phyloP scores from a whole-genome alignment of 2,329 filamentous ascomycete species.

The Rugonectria rugulosa region DNA sequence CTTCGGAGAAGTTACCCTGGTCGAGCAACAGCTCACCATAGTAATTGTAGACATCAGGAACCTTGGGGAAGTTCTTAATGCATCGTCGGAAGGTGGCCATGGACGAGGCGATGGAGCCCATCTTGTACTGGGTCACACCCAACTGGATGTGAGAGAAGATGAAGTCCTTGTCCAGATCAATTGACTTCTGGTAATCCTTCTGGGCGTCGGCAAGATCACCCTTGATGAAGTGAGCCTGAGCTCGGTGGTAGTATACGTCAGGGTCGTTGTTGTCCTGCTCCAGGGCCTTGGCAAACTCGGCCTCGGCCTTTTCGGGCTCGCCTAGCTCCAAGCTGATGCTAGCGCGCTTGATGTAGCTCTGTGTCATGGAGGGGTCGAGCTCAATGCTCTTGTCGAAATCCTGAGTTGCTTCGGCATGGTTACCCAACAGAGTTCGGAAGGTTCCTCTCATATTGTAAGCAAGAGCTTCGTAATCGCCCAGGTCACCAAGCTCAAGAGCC shows the following conservation, averaged over 20 bases:
- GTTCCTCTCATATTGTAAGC: conserved; percentile 97
- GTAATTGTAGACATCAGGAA: conserved; percentile 99
- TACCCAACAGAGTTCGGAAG: conserved; percentile 90
- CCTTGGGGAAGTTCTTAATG: conserved; percentile 97
- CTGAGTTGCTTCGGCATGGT: conserved; percentile 80
- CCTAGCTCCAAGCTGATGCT: conserved; percentile 97
- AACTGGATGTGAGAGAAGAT: conserved; percentile 99
- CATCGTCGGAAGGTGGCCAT: conserved; percentile 98
- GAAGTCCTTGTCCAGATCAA: conserved; percentile 93
- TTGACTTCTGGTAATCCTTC: conserved; percentile 99
- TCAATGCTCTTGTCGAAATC: conserved; percentile 95
- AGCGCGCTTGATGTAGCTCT: conserved; percentile 98
- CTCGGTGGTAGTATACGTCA: conserved; percentile 98
- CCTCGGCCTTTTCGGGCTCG: conserved; percentile 83
- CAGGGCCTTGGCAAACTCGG: conserved; percentile 87
- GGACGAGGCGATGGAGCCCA: conserved; percentile 95
- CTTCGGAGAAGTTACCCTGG: conserved; percentile 94
- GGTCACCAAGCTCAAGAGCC: conserved; percentile 80
- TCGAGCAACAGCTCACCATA: conserved; percentile 96
- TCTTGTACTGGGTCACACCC: conserved; percentile 99
- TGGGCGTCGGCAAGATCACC: conserved; percentile 91
- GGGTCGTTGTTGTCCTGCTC: conserved; percentile 87
- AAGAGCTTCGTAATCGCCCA: conserved; percentile 85
- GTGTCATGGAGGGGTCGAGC: conserved; percentile 84
- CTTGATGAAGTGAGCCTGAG: conserved; percentile 97